Evolutionary conservation across 129 eudicot species (phyloP), one percentile per base, ranked within the genome.

Genomic region (Tagetes erecta): DNA sequence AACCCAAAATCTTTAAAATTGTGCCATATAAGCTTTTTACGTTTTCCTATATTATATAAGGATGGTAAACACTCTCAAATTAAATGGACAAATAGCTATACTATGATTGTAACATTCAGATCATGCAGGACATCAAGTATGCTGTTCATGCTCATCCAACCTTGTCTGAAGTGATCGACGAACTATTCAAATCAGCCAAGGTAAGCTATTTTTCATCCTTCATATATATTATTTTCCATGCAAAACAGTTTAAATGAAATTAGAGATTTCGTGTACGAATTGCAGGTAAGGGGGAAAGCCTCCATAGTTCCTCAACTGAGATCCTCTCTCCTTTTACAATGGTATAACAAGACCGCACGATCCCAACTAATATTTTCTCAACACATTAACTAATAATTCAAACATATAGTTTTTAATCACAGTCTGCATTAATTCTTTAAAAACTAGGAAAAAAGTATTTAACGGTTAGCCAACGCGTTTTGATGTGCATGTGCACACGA

Each of bases 71-170:
- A 50, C 13, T 12, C 13, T 13, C n/a, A 3, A 2, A 51, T 51
- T 12, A 51, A 50, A 51, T 4, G 57, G 57, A 51, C 57, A 51
- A 51, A 51, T 27, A 12, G 13, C 45, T 33, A 41, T 67, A 44
- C 40, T 67, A 27, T 30, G 34, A 57, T 13, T 59, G 44, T 64
- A 49, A 70, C 74, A 76, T 38, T 51, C 38, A 37, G 52, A 76
- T 68, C 67, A 14, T 83, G 76, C 84, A 95, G 97, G 97, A 95
- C 80, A 81, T 95, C 45, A 88, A 95, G 70, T 84, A 78, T 85
- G 96, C 94, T 56, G 99, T 95, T 60, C 99, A 95, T 81, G 99
- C 97, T 35, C 99, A 95, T 84, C 99, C 99, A 80, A 95, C 99
- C 13, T 68, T 95, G 84, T 91, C 97, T 71, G 99, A 95, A 91